phyloP scores from a whole-genome alignment of 2,329 filamentous ascomycete species.

The Aquanectria penicillioides region DNA sequence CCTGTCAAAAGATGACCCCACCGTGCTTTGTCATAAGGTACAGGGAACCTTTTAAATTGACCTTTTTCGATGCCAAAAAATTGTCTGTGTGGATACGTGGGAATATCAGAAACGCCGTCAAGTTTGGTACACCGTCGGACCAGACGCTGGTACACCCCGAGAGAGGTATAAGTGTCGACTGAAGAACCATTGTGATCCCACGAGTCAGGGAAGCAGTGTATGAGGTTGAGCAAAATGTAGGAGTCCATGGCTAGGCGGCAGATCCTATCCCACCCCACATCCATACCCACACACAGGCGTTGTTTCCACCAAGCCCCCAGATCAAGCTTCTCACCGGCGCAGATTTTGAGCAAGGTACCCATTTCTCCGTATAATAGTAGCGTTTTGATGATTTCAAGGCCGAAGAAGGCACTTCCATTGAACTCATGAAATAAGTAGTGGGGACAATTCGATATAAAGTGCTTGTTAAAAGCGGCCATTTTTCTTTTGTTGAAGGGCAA shows the following conservation, averaged over 20 bases:
- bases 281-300: background rate
- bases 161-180: background rate
- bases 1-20: background rate
- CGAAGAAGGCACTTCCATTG: background rate
- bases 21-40: background rate
- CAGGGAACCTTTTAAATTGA: background rate
- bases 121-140: background rate
- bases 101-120: background rate
- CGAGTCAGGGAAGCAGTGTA: background rate
- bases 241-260: background rate
- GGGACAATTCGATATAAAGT: background rate
- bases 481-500: background rate
- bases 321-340: background rate
- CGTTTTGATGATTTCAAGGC: slow-evolving; percentile 1
- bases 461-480: background rate
- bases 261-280: background rate
- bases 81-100: background rate
- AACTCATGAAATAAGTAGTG: background rate
- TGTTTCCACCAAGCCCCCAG: background rate
- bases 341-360: background rate
- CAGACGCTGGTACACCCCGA: background rate
- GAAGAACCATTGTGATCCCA: background rate
- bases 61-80: background rate
- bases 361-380: slow-evolving; percentile 7
- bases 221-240: slow-evolving; percentile 1